Evolutionary conservation across 75 land plant species (phyloP), one percentile per base, ranked within the genome.

Genomic region (Picea glauca): DNA sequence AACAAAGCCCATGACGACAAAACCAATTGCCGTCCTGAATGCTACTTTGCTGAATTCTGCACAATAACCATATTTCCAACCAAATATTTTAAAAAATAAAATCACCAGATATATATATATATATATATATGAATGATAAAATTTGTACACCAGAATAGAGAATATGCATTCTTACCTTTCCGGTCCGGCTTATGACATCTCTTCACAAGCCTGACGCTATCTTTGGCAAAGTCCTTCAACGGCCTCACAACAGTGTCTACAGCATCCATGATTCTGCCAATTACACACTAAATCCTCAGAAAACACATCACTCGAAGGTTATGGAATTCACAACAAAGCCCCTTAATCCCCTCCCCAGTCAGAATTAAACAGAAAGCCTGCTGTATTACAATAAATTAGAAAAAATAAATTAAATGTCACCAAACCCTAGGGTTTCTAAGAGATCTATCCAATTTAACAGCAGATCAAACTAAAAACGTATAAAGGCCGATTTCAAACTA

Each of bases 151-250:
- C 20, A 18, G n/a, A 60, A 60, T 17, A 60, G n/a, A 60, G 61
- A 60, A 20, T 18, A 17, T 60, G 75, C 6, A 5, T 32, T 56
- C 60, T 74, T 57, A 81, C 88, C 91, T 79, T 82, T 88, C 58
- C 91, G 85, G 81, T 90, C 91, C 31, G 91, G 91, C 80, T 90
- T 90, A 85, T 90, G 91, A 83, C 91, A 90, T 17, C 91, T 46
- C 77, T 88, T 90, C 79, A 90, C 88, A 33, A 90, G 91, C 50
- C 87, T 88, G 18, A 86, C 50, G 59, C 88, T 86, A 83, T 86
- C 88, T 77, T 86, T 86, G 40, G 87, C 88, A 63, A 86, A 86
- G 7, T 85, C 88, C 20, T 81, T 73, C 72, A 86, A 58, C 31
- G 88, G 88, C 74, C 72, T 77, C 72, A 85, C 87, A 62, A 85